phyloP scores from a whole-genome alignment of 805 yeast species.

The Phaffomyces thermotolerans region DNA sequence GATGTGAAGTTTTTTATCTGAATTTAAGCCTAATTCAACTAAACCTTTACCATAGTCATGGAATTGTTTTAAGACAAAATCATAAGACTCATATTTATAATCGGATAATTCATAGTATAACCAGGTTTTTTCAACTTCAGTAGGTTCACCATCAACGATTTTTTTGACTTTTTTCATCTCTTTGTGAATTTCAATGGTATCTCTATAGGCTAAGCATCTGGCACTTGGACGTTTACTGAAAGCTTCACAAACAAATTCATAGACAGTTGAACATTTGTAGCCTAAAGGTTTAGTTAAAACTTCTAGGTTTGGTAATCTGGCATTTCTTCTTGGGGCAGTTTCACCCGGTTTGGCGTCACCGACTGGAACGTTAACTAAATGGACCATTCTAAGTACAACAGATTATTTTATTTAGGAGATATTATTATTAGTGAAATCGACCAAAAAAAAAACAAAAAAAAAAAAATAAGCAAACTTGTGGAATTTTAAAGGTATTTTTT shows the following conservation, averaged over 20 bases:
- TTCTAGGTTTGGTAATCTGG: conserved; percentile 38
- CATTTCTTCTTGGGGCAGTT: conserved; percentile 75
- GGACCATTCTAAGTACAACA: conserved; percentile 9
- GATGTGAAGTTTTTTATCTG: conserved; percentile 66
- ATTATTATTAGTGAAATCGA: neutral
- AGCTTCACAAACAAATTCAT: conserved; percentile 60
- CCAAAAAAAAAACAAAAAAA: no score
- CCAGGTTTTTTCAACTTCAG: conserved; percentile 80
- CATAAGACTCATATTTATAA: conserved; percentile 60
- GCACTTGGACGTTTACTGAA: conserved; percentile 47
- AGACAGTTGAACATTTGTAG: conserved; percentile 57
- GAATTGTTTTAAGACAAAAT: conserved; percentile 44
- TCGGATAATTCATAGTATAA: conserved; percentile 69
- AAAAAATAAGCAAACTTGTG: neutral
- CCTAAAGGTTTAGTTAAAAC: conserved; percentile 55
- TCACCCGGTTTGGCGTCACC: conserved; percentile 70
- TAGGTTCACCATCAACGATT: conserved; percentile 67
- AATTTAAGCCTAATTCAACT: conserved; percentile 60
- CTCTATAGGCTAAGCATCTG: conserved; percentile 72
- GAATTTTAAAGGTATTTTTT: neutral
- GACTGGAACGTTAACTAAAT: conserved; percentile 43
- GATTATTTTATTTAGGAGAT: neutral
- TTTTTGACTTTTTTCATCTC: conserved; percentile 73
- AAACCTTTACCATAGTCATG: conserved; percentile 68
- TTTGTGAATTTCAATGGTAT: conserved; percentile 60